Percentiles rank a stretch among this genome's conserved stretches.
phyloP scores from a whole-genome alignment of 768 basidiomycete species.

The Auricularia sp. region DNA sequence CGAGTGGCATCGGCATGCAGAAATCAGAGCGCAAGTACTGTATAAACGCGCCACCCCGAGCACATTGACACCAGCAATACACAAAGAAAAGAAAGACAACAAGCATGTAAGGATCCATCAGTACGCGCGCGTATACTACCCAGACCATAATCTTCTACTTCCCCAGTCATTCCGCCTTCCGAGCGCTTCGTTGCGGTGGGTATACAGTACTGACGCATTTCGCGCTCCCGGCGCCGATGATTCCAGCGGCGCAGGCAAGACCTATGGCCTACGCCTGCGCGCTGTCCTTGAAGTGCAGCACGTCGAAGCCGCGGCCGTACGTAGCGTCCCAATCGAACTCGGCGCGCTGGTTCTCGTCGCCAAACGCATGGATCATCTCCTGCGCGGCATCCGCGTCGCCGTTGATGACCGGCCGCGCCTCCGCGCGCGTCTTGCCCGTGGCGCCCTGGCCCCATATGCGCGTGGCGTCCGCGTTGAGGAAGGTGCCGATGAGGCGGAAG shows the following conservation, averaged over 20 bases:
- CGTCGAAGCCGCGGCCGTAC: conserved; percentile 64
- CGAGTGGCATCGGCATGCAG: too few relatives aligned
- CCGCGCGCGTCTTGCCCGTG: conserved; percentile 45
- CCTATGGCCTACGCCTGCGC: too few relatives aligned
- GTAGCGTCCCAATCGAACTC: conserved; percentile 59
- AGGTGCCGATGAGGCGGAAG: conserved; percentile 71
- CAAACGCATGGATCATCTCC: conserved; percentile 51
- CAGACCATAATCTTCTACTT: too few relatives aligned
- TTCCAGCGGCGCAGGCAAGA: neutral
- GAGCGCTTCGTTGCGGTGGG: too few relatives aligned
- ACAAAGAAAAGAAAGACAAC: too few relatives aligned
- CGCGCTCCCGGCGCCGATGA: neutral
- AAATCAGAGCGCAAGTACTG: too few relatives aligned
- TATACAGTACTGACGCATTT: too few relatives aligned
- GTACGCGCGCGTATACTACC: too few relatives aligned
- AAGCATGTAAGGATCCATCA: too few relatives aligned
- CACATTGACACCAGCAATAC: too few relatives aligned
- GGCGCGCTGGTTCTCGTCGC: conserved; percentile 59
- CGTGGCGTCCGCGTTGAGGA: conserved; percentile 37
- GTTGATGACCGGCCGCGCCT: conserved; percentile 44
- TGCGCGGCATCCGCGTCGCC: conserved; percentile 38
- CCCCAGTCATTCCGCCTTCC: too few relatives aligned
- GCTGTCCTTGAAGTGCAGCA: conserved; percentile 40
- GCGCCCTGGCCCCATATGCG: conserved; percentile 70
- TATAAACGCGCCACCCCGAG: too few relatives aligned